A percentile compares a stretch with the other conserved stretches of the same genome.
Conservation (phyloP, 1,284 basidiomycete species). For the Rhodotorula sp. region DNA sequence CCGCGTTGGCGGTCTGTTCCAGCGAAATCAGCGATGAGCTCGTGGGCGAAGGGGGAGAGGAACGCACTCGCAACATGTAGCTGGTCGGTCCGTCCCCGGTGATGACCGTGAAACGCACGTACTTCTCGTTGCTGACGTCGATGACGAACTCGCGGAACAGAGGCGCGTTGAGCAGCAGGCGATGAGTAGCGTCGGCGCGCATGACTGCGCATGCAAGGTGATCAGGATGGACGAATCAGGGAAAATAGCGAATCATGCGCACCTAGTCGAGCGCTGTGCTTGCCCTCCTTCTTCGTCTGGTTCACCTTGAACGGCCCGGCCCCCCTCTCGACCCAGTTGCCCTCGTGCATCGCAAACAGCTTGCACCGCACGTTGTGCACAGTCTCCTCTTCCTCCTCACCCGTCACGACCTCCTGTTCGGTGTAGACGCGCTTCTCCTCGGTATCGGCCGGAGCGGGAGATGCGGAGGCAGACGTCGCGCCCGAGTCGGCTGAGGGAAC, state of each 20-base stretch:
- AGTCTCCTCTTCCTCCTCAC: slow-evolving; percentile 42
- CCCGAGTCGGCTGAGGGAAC: slow-evolving; percentile 11
- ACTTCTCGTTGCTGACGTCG: slow-evolving; percentile 42
- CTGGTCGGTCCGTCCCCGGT: slow-evolving; percentile 36
- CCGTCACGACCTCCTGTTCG: slow-evolving; percentile 39
- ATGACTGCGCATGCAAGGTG: slow-evolving; percentile 31
- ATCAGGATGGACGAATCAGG: neutral
- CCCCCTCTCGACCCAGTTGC: slow-evolving; percentile 42
- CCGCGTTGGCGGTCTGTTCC: slow-evolving; percentile 7
- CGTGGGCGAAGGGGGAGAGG: too few species aligned
- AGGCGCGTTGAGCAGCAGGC: slow-evolving; percentile 42
- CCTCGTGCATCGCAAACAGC: slow-evolving; percentile 41
- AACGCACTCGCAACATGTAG: slow-evolving; percentile 38
- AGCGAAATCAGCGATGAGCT: too few species aligned
- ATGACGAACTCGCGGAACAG: slow-evolving; percentile 42
- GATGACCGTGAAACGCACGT: slow-evolving; percentile 42
- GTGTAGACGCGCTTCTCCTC: slow-evolving; percentile 26
- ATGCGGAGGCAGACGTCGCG: neutral
- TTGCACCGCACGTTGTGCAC: slow-evolving; percentile 40
- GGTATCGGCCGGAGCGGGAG: neutral
- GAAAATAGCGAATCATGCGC: neutral
- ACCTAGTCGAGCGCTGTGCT: slow-evolving; percentile 36
- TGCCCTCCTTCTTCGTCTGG: slow-evolving; percentile 15
- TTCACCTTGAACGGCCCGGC: slow-evolving; percentile 41
- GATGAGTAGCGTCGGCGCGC: slow-evolving; percentile 44